A percentile compares a stretch with the other conserved stretches of the same genome.
phyloP scores from a whole-genome alignment of 495 filamentous ascomycete species.

The Extremus antarcticus region DNA sequence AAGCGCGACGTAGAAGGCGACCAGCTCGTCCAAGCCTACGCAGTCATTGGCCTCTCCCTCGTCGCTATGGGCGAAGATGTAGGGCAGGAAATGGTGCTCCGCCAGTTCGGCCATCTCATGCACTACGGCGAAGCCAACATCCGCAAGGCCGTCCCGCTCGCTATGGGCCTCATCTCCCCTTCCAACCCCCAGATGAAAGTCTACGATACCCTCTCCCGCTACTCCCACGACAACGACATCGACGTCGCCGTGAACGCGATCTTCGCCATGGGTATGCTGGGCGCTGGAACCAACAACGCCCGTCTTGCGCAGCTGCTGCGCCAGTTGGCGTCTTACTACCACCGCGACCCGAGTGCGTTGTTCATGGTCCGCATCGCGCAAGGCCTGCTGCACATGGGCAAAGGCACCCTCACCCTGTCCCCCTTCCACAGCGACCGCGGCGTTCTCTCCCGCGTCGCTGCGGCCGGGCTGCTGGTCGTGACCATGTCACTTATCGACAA shows the following conservation, averaged over 20 bases:
- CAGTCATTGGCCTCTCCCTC: conserved; percentile 83
- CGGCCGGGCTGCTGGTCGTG: conserved; percentile 81
- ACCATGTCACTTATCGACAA: conserved; percentile 78
- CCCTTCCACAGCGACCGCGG: conserved; percentile 98
- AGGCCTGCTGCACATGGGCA: conserved; percentile 96
- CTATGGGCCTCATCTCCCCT: conserved; percentile 90
- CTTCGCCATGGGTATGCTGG: conserved; percentile 96
- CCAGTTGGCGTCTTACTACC: conserved; percentile 95
- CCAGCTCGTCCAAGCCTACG: conserved; percentile 89
- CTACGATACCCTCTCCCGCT: conserved; percentile 95
- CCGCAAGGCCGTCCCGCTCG: conserved; percentile 88
- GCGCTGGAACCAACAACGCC: conserved; percentile 96
- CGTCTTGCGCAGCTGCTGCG: conserved; percentile 86
- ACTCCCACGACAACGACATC: conserved; percentile 98
- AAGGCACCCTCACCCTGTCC: conserved; percentile 88
- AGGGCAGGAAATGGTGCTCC: conserved; percentile 95
- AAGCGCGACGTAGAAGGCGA: conserved; percentile 41
- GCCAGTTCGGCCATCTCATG: conserved; percentile 97
- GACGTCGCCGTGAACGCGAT: conserved; percentile 98
- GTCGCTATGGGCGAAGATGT: conserved; percentile 98
- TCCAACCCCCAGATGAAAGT: conserved; percentile 99
- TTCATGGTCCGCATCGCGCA: conserved; percentile 99
- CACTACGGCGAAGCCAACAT: conserved; percentile 98
- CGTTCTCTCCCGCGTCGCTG: conserved; percentile 82
- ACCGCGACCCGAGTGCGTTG: conserved; percentile 84